Evolutionary conservation across 2,329 filamentous ascomycete species (phyloP), one percentile per base, ranked within the genome.

Genomic region (Sclerotinia borealis): DNA sequence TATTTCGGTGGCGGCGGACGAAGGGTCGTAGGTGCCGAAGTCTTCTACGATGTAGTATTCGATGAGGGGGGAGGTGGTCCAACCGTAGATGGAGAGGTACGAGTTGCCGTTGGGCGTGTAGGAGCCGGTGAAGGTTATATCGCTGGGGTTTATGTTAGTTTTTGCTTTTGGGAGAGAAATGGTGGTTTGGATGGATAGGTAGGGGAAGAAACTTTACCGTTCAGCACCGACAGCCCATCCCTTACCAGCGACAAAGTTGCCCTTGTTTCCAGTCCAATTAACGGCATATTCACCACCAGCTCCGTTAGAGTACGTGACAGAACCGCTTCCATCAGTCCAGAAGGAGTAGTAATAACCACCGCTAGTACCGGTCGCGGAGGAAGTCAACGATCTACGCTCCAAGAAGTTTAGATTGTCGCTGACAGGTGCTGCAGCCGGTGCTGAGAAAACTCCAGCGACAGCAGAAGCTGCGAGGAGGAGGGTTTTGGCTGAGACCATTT

Each of bases 71-170:
- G 36, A 59, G 25, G 52, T 66, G 13, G 68, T 82, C 82, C 83
- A 86, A 55, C 83, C 83, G 70, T 86, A 85, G 22, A 85, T 72
- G 25, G 82, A 75, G n/a, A 86, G 77, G 71, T 85, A 85, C 22
- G 70, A 71, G 73, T 80, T 79, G 34, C 77, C 77, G 25, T 69
- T 72, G 17, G 76, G 73, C 39, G 67, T 74, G 73, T 75, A 81
- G 49, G 70, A 74, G 29, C 76, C 79, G 31, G 68, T 72, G 74
- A 77, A 81, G 56, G 68, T 77, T 65, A 81, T 78, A 50, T 69
- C 69, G 50, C 77, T 64, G 3, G 17, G 9, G 25, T n/a, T 47
- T 10, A 5, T 34, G 27, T 55, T 36, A 22, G 17, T 27, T 25
- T 61, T 15, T 58, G 34, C 13, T n/a, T n/a, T n/a, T n/a, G n/a